Base-by-base conservation (phyloP, 306 rosid species). In the Urtica urens region DNA sequence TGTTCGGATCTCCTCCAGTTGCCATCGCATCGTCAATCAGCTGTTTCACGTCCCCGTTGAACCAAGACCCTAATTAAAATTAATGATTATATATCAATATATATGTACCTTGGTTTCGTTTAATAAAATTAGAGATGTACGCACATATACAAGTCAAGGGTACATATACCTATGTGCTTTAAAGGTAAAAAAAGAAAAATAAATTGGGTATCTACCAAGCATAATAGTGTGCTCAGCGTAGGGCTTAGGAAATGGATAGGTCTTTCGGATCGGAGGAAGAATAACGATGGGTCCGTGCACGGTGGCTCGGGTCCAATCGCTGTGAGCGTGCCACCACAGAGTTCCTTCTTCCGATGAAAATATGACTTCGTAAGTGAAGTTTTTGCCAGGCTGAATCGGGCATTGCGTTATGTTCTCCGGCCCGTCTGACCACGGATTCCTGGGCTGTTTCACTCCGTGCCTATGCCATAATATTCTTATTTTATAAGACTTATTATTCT, bases 281-380 rank as follows among this genome's bases (percentile, higher is more conserved):
- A 70, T 54, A 2, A 64, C 46, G 23, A 64, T 64, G 4, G 66
- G 41, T 1, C 71, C 76, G 7, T 70, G 70, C 9, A 70, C 63
- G 2, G 76, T 64, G 52, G 71, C 67, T 0, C 76, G 66, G 6
- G 65, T 2, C 76, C 76, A 70, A 2, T 54, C 66, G 4, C 76
- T 70, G n/a, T 70, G 76, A 3, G 76, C 71, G 33, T 70, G 71
- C 76, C 76, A 70, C 76, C 76, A 70, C 1, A 70, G 12, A 7
- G 76, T 70, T 19, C 76, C 67, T 70, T 64, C 76, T 57, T 70
- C 69, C 1, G n/a, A 12, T 0, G 75, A 62, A 35, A 69, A 69
- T 2, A 57, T 57, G 3, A 69, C 56, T 15, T 69, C 56, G 4
- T 69, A 52, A 1, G 65, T 69, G 15, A 69, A 62, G 21, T 14